phyloP scores from a whole-genome alignment of 1,284 basidiomycete species.

The Apiotrichum brassicae region DNA sequence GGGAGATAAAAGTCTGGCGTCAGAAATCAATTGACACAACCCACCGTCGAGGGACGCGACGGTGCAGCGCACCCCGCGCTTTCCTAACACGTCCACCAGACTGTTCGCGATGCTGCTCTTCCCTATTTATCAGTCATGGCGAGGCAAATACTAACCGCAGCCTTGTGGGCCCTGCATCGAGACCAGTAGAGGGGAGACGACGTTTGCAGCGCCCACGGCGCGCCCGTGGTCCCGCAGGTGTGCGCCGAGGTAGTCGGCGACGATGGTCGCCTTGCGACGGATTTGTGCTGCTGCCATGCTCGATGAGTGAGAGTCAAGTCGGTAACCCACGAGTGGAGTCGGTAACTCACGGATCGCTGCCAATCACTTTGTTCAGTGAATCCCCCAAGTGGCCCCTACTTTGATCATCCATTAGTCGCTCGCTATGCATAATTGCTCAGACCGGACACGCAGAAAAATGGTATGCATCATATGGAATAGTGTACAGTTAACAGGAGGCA shows the following conservation, averaged over 20 bases:
- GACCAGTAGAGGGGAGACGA: conserved; percentile 4
- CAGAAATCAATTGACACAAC: background rate
- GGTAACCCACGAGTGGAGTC: too few relatives aligned
- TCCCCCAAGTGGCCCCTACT: too few relatives aligned
- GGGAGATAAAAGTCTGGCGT: conserved; percentile 36
- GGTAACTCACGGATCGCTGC: too few relatives aligned
- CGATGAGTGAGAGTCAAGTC: too few relatives aligned
- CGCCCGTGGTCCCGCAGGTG: background rate
- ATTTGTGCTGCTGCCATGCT: background rate
- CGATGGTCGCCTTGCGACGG: background rate
- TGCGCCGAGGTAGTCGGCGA: background rate
- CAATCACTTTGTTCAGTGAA: too few relatives aligned
- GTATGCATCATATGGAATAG: too few relatives aligned
- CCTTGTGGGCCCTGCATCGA: conserved; percentile 15
- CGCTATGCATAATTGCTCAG: too few relatives aligned
- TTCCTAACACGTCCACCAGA: conserved; percentile 5
- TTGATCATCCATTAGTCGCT: too few relatives aligned
- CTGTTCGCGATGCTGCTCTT: conserved; percentile 12
- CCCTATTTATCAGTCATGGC: conserved; percentile 1
- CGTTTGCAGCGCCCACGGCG: background rate
- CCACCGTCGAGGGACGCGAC: conserved; percentile 15
- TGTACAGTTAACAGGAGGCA: too few relatives aligned
- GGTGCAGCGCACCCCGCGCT: conserved; percentile 1
- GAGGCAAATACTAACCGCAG: background rate
- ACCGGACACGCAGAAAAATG: too few relatives aligned